A percentile compares a stretch with the other conserved stretches of the same genome.
phyloP scores from a whole-genome alignment of 345 rosid genomes.

The Luvunga scandens region DNA sequence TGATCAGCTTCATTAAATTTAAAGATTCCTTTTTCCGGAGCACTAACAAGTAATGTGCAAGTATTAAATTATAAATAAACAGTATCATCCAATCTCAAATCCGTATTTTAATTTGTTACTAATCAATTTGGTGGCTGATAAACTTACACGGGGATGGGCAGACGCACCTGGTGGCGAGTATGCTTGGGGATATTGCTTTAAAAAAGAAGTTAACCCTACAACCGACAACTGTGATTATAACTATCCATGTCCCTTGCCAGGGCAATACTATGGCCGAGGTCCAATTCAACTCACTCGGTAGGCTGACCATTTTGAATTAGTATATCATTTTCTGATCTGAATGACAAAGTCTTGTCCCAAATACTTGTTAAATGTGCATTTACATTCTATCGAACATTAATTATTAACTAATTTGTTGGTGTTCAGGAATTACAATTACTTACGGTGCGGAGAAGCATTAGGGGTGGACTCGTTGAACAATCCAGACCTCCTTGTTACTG shows the following conservation, averaged over 20 bases:
- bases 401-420: neutral
- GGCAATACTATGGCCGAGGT: conserved; percentile 64
- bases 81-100: no score
- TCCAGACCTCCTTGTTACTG: conserved; percentile 48
- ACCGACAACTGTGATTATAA: conserved; percentile 31
- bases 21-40: no score
- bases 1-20: no score
- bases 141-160: conserved; percentile 41
- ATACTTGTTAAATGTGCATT: neutral
- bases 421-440: conserved; percentile 64
- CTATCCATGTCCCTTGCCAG: conserved; percentile 43
- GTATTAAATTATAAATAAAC: no score
- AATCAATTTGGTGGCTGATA: neutral
- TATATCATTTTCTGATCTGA: no score
- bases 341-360: neutral
- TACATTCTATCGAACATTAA: neutral
- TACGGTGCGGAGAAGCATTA: conserved; percentile 49
- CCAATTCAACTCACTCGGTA: conserved; percentile 63
- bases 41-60: no score
- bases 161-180: conserved; percentile 58
- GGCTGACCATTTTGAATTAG: neutral
- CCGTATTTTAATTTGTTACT: neutral
- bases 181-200: conserved; percentile 63
- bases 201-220: conserved; percentile 38
- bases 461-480: conserved; percentile 51